Evolutionary conservation across 345 rosid species (phyloP).

Genomic region (Populus nigra): DNA sequence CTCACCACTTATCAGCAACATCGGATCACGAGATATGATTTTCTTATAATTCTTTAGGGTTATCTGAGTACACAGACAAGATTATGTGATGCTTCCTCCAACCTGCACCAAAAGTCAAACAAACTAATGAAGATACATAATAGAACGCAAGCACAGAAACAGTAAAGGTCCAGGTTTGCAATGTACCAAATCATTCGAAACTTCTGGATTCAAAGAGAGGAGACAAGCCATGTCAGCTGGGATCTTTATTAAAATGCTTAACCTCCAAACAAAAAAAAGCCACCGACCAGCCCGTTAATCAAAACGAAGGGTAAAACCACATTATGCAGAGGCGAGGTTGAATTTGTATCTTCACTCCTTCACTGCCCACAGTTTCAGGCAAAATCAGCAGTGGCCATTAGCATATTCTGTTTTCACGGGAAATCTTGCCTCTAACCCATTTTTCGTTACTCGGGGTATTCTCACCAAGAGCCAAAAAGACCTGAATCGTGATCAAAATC

Average conservation of each 20-base stretch:
- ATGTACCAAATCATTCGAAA: not conserved
- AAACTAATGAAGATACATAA: not conserved
- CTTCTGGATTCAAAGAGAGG: not conserved
- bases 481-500: too few relatives aligned
- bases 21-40: conserved; percentile 24
- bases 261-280: not conserved
- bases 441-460: not conserved
- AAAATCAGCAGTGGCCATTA: not conserved
- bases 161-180: not conserved
- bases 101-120: conserved; percentile 2
- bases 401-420: not conserved
- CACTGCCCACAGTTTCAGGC: too few relatives aligned
- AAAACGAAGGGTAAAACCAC: too few relatives aligned
- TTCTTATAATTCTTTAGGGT: not conserved
- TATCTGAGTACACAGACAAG: conserved; percentile 13
- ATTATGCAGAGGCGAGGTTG: too few relatives aligned
- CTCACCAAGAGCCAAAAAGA: not conserved
- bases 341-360: too few relatives aligned
- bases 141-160: not conserved
- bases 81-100: conserved; percentile 21
- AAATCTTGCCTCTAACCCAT: not conserved
- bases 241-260: not conserved
- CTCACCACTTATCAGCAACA: not conserved
- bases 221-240: not conserved
- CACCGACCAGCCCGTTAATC: not conserved